Evolutionary conservation across 768 basidiomycete species (phyloP), one percentile per base, ranked within the genome.

Genomic region (Russula vinacea): DNA sequence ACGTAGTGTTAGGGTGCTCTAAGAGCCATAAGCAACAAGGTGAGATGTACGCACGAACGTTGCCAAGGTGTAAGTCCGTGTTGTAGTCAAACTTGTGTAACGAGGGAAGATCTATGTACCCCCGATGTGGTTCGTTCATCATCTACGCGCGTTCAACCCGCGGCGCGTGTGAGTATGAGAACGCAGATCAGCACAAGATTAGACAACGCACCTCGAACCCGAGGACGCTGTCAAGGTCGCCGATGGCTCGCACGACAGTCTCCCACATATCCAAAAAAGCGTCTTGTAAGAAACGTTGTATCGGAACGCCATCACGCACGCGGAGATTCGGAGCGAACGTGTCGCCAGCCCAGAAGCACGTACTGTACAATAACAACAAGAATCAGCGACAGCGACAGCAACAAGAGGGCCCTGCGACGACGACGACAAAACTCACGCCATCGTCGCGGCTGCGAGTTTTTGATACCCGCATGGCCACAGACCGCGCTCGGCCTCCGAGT

Each of bases 381-480:
- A 2, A 42, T 29, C 10, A 51, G 56, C n/a, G 45, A 60, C 26
- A 58, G 62, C 37, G 33, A 61, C 6, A 22, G 33, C 6, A 19
- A 19, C n/a, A 14, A 5, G 3, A 32, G 5, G 7, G 32, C 19
- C 40, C 9, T 1, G 17, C 2, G 50, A 26, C 63, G 54, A 60
- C 44, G 44, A 10, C 9, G 44, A 47, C n/a, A 26, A 19, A 35
- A 81, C 87, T 69, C 71, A 91, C 89, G 91, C 86, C 91, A 97
- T 94, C 0, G 94, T 98, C 1, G 93, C 84, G 33, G 91, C 89
- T n/a, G 89, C 87, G 22, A 98, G 79, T 71, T 98, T 97, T 72
- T 91, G 89, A 73, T 98, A 98, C 2, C 95, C 94, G 63, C 89
- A 91, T 0, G 94, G 94, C 94, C 94, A 97, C 2, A 94, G 71